phyloP scores from a whole-genome alignment of 305 asterid species.

The Rubia balearica region DNA sequence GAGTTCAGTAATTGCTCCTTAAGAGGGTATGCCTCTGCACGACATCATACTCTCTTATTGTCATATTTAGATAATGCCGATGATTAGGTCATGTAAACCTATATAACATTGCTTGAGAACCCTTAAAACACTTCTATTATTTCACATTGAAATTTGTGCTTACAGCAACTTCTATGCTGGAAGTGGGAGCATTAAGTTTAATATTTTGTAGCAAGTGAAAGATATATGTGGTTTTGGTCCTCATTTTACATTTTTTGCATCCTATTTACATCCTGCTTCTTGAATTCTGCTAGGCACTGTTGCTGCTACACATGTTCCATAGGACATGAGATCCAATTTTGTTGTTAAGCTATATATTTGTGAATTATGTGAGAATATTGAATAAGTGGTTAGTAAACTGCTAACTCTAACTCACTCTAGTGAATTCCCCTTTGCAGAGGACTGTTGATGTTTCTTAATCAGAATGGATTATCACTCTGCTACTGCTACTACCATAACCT shows the following conservation, averaged over 20 bases:
- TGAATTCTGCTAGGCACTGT: neutral
- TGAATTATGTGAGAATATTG: neutral
- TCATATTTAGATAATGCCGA: neutral
- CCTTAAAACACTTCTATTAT: neutral
- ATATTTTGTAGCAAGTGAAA: neutral
- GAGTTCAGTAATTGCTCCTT: neutral
- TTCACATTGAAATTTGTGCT: neutral
- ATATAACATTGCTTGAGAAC: neutral
- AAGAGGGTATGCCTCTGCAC: slow-evolving; percentile 1
- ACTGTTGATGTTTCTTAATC: neutral
- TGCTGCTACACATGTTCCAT: neutral
- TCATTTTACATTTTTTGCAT: neutral
- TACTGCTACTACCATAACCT: neutral
- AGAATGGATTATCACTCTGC: neutral
- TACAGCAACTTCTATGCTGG: neutral
- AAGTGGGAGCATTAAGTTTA: neutral
- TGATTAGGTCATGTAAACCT: neutral
- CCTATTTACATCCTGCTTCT: neutral
- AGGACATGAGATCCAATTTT: neutral
- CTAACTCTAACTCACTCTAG: neutral
- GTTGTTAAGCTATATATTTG: neutral
- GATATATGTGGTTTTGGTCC: neutral
- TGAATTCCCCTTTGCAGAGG: neutral
- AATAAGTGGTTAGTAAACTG: neutral
- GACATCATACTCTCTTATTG: neutral